Percentiles rank a stretch among this genome's conserved stretches.
phyloP scores from a whole-genome alignment of 805 yeast species.

The Myxozyma monticola region DNA sequence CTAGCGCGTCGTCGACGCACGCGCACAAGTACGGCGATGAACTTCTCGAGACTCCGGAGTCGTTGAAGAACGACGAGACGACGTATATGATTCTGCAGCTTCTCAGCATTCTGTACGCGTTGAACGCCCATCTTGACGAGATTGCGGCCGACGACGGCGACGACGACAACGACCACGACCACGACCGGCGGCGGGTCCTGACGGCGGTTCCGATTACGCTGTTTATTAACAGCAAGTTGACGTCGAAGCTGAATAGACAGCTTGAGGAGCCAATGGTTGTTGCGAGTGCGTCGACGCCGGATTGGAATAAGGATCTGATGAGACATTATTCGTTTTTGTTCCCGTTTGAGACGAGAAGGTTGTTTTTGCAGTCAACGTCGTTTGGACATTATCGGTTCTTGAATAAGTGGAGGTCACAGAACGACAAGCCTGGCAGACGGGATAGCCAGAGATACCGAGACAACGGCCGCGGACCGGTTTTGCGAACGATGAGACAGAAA shows the following conservation, averaged over 20 bases:
- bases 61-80: conserved; percentile 13
- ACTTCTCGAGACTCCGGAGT: conserved; percentile 12
- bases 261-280: conserved; percentile 86
- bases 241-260: conserved; percentile 84
- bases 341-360: conserved; percentile 77
- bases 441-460: conserved; percentile 16
- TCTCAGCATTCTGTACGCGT: conserved; percentile 33
- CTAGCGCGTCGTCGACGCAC: neutral
- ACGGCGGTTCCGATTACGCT: conserved; percentile 28
- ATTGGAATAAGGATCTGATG: conserved; percentile 78
- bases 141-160: conserved; percentile 17
- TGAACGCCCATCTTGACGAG: conserved; percentile 34
- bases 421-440: neutral
- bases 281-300: conserved; percentile 67
- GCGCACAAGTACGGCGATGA: conserved; percentile 15
- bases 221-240: conserved; percentile 75
- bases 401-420: conserved; percentile 60
- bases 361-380: conserved; percentile 81
- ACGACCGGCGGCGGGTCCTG: too few relatives aligned
- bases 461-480: conserved; percentile 49
- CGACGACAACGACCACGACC: neutral
- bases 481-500: conserved; percentile 76
- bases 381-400: conserved; percentile 86
- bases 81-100: conserved; percentile 33
- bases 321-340: conserved; percentile 75